Percentiles rank a stretch among this genome's conserved stretches.
Evolutionary conservation across 768 basidiomycete genomes (phyloP).

Genomic region (Termitomyces sp.): DNA sequence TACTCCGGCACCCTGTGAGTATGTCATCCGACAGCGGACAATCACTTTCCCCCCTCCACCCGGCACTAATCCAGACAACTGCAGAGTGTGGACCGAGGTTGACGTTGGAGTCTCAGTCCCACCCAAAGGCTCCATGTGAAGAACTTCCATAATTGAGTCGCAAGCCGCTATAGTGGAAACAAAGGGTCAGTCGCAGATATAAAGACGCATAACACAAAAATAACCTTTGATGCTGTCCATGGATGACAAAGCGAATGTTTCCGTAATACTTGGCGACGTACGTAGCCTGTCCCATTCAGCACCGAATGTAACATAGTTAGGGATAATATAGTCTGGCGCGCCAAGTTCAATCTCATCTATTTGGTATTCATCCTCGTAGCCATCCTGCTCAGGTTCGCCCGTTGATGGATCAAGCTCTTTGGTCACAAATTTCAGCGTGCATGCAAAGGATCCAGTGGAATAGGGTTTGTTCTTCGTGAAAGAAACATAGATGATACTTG

Average conservation of each 20-base stretch:
- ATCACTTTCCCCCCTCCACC: conserved; percentile 97
- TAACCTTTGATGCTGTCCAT: conserved; percentile 94
- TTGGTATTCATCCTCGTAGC: conserved; percentile 99
- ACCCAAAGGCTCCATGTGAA: conserved; percentile 95
- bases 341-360: conserved; percentile 93
- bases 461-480: conserved; percentile 85
- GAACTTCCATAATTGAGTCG: conserved; percentile 91
- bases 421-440: conserved; percentile 89
- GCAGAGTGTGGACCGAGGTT: conserved; percentile 88
- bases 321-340: conserved; percentile 92
- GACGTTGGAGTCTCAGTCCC: conserved; percentile 82
- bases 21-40: conserved; percentile 94
- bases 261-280: conserved; percentile 72
- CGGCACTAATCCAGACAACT: conserved; percentile 83
- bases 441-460: conserved; percentile 79
- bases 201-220: conserved; percentile 11
- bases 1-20: conserved; percentile 82
- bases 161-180: conserved; percentile 68
- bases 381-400: conserved; percentile 94
- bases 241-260: conserved; percentile 89
- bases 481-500: conserved; percentile 89
- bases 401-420: conserved; percentile 97
- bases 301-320: conserved; percentile 89
- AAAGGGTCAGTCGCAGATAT: conserved; percentile 9
- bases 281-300: conserved; percentile 94